Percentiles rank a stretch among this genome's conserved stretches.
phyloP scores from a whole-genome alignment of 495 filamentous ascomycete genomes.

The Durotheca rogersii region DNA sequence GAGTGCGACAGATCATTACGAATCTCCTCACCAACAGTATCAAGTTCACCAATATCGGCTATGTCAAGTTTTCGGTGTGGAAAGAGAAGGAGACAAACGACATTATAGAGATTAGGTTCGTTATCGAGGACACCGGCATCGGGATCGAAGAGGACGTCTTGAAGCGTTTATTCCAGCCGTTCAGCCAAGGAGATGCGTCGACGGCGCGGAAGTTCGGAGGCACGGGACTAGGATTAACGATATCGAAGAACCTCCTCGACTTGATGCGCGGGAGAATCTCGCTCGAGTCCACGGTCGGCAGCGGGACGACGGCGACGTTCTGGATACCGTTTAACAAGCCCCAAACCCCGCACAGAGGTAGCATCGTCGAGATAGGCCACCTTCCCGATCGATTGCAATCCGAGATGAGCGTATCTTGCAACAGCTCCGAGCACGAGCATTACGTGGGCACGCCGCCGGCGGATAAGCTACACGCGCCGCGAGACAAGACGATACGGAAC shows the following conservation, averaged over 20 bases:
- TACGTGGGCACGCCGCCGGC: slow-evolving; percentile 34
- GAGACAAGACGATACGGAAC: slow-evolving; percentile 34
- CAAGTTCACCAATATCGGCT: slow-evolving; percentile 79
- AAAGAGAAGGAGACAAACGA: slow-evolving; percentile 52
- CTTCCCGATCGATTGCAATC: slow-evolving; percentile 63
- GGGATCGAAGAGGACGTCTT: slow-evolving; percentile 76
- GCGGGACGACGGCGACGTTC: slow-evolving; percentile 65
- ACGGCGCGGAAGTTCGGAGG: slow-evolving; percentile 76
- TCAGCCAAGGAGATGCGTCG: slow-evolving; percentile 80
- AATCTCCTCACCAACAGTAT: slow-evolving; percentile 88
- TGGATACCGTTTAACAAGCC: slow-evolving; percentile 68
- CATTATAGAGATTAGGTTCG: slow-evolving; percentile 55
- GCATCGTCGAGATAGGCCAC: slow-evolving; percentile 50
- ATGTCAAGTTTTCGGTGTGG: slow-evolving; percentile 56
- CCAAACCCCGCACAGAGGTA: slow-evolving; percentile 34
- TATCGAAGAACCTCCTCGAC: slow-evolving; percentile 75
- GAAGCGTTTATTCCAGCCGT: slow-evolving; percentile 77
- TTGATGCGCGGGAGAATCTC: slow-evolving; percentile 79
- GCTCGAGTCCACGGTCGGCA: slow-evolving; percentile 57
- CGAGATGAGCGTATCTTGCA: slow-evolving; percentile 62
- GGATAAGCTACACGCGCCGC: slow-evolving; percentile 23
- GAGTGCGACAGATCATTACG: slow-evolving; percentile 78
- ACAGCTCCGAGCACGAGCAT: slow-evolving; percentile 52
- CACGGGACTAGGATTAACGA: slow-evolving; percentile 78
- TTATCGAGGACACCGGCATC: slow-evolving; percentile 79